Evolutionary conservation across 1,139 yeast genomes (phyloP), one percentile per base, ranked within the genome.

Genomic region (Groenewaldozyma sp.): DNA sequence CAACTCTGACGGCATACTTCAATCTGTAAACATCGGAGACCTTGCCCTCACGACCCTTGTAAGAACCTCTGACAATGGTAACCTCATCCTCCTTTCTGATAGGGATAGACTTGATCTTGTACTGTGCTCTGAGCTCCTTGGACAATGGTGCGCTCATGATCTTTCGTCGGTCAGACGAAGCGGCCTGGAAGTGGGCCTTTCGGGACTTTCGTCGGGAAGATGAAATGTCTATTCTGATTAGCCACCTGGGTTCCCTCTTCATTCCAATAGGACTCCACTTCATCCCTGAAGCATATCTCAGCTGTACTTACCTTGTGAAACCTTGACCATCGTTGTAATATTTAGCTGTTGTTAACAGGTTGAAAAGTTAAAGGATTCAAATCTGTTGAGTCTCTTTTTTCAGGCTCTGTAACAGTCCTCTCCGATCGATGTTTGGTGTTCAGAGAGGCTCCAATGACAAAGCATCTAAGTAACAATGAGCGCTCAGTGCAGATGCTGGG

Each of bases 21-120:
- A 91, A 83, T 83, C 99, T 91, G 95, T 93, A 93, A 60, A 91
- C 98, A 56, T 95, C 82, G 62, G 91, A 75, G 68, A 93, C 80
- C 76, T 87, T 86, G 73, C 98, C 99, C 77, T 91, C 98, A 64
- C 91, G 88, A 70, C 97, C 98, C 80, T 91, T 93, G 83, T 84
- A 83, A 65, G 98, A 83, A 67, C 99, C 99, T 76, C 99, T 91
- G 70, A 81, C 88, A 66, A 93, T 91, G 60, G 75, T 69, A 61
- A 93, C 95, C 72, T 83, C 91, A 70, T 93, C 99, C 60, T 88
- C 94, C 75, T 84, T 83, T 82, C 96, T 93, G 78, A 93, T 81
- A 71, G 99, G 99, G 60, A 93, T 75, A 58, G 96, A 75, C 70
- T 79, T 86, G 74, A 91, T 76, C 71, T 87, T 87, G 86, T 87